Base-by-base conservation (phyloP, 1,139 yeast genomes). In the Magnusiomyces clavatus region DNA sequence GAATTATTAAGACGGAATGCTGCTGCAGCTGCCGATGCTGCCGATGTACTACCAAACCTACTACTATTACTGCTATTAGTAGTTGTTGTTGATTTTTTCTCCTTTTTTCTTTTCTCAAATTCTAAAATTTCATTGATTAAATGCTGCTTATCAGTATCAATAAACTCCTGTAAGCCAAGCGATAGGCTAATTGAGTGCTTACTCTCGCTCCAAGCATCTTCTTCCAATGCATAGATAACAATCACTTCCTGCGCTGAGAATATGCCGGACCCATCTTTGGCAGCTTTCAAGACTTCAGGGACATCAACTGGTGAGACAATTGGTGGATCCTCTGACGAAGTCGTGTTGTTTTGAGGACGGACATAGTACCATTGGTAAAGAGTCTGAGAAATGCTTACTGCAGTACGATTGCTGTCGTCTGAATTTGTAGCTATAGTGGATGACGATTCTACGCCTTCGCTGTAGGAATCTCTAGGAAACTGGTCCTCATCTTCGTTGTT, bases 161-260 rank as follows among this genome's bases (percentile, higher is more conserved):
- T 8, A 24, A 24, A 24, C 31, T 24, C 31, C 8, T 24, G 31
- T 24, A 24, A 24, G 31, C 31, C 31, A 24, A 5, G 31, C 31
- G 31, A 24, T 24, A 24, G 8, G 42, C 42, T 39, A 11, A 10
- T 17, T 39, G 19, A 39, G 42, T 20, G 42, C 19, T 51, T 43
- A 13, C 53, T 43, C n/a, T 14, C 19, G 42, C 58, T 54, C 46
- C 57, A 48, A 8, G 67, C 65, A 44, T 52, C 42, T 6, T 44
- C 51, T 10, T 57, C 59, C 17, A 58, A 59, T 12, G 64, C 64
- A 52, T 62, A 63, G 12, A 63, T 40, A 11, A 60, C 55, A 16
- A 56, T 52, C 5, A 61, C 65, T 38, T 62, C 65, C 45, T 60
- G 62, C 54, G 61, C 57, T 8, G 54, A 48, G 48, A 51, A 60